Conservation (phyloP, 345 rosid species). For the Luvunga scandens region DNA sequence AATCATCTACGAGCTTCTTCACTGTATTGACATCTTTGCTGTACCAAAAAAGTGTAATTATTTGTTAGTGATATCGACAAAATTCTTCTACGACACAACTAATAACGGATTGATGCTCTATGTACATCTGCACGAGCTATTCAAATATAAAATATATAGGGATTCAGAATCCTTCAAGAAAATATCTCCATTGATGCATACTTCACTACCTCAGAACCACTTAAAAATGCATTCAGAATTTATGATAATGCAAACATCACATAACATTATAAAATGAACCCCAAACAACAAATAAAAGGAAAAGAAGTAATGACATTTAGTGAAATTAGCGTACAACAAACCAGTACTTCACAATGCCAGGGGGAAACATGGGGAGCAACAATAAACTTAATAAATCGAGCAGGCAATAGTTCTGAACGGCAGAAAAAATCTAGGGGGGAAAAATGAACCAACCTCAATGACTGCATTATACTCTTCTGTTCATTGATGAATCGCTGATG, state of each 20-base stretch:
- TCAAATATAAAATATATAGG: background rate
- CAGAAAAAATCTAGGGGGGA: background rate
- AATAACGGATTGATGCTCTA: slow-evolving; percentile 2
- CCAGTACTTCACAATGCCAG: background rate
- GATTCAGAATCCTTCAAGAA: background rate
- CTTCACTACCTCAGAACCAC: background rate
- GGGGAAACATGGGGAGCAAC: background rate
- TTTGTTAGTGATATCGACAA: slow-evolving; percentile 20
- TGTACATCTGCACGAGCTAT: background rate
- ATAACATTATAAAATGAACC: too few species aligned
- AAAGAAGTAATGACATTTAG: background rate
- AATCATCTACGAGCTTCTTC: slow-evolving; percentile 92
- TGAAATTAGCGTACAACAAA: background rate
- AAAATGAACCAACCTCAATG: slow-evolving; percentile 71
- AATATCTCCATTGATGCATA: background rate
- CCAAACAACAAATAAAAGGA: background rate
- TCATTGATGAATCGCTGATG: slow-evolving; percentile 62
- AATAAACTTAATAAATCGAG: background rate
- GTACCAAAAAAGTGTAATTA: slow-evolving; percentile 34
- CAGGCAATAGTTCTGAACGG: background rate
- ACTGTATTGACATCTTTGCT: slow-evolving; percentile 95
- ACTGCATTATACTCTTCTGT: slow-evolving; percentile 90
- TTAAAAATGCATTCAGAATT: background rate
- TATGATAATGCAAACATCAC: background rate
- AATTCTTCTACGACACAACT: background rate